Base-by-base conservation (phyloP, 768 basidiomycete species). In the Termitomyces bulborhizus region DNA sequence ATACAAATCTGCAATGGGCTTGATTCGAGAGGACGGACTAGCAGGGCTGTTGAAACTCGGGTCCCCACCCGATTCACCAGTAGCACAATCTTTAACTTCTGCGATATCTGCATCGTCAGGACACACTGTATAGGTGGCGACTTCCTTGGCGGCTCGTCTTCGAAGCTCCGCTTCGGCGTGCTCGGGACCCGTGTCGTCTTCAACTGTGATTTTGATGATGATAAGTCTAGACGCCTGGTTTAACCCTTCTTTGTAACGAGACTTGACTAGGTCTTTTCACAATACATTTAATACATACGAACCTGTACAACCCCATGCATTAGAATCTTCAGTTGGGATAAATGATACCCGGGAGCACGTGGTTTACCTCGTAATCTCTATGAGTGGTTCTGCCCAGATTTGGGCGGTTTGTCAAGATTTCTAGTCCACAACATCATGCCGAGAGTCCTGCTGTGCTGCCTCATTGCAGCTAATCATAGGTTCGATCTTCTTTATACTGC, bases 1-100 rank as follows among this genome's bases (percentile, higher is more conserved):
- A 34, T 39, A 54, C 15, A 21, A 37, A 40, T 34, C 37, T 12
- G 47, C 51, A 7, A 54, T 40, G 11, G 27, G 41, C 4, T 50
- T 51, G 8, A 56, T 59, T 24, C 49, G 50, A 24, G 55, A 61
- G 31, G 27, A 54, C 12, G 57, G 60, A 13, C 42, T 56, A 26
- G 31, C 43, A 3, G 56, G 51, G 8, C 40, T 57, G 11, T 11
- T 60, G 13, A 48, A 53, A 26, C 24, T 51, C n/a, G 29, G 50
- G 31, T 36, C 11, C 34, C 26, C 43, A 18, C 41, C 49, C 31
- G 45, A 53, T 51, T 32, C 26, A n/a, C 32, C n/a, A 36, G 51
- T 60, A 32, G 56, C 51, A 15, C 56, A 39, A 45, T 57, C 51
- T 16, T 40, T 60, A 21, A 40, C 44, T 18, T 46, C 36, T 44